These are phyloP conservation scores for Blumeria hordei DNA, from an alignment of 2,329 filamentous ascomycete genomes.

Conservation along the genomic window DNA sequence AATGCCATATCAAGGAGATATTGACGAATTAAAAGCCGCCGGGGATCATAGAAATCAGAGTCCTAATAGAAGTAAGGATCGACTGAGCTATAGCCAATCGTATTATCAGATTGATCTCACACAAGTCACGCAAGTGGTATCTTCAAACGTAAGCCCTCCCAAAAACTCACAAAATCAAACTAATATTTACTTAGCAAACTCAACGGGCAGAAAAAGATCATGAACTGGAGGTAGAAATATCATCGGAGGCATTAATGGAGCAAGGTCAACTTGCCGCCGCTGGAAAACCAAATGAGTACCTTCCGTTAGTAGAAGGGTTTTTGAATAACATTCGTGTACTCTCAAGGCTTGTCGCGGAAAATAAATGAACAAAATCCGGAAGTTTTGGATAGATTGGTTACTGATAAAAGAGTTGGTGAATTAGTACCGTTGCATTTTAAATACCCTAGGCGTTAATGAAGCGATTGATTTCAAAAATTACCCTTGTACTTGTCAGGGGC, in stretches of 20 bases:
- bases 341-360: constrained; percentile 4
- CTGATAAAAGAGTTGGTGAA: too few species aligned
- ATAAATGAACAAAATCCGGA: neutral
- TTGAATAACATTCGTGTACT: constrained; percentile 33
- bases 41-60: constrained; percentile 9
- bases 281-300: constrained; percentile 32
- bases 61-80: constrained; percentile 59
- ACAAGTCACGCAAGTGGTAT: constrained; percentile 65
- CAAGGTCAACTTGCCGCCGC: constrained; percentile 34
- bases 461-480: too few species aligned
- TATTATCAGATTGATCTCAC: constrained; percentile 82
- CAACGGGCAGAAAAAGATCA: constrained; percentile 35
- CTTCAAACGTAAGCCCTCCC: constrained; percentile 12
- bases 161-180: neutral
- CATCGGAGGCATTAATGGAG: constrained; percentile 35
- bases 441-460: too few species aligned
- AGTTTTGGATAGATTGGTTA: too few species aligned
- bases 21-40: constrained; percentile 25
- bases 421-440: too few species aligned
- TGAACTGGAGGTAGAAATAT: constrained; percentile 59
- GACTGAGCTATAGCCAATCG: constrained; percentile 72
- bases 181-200: constrained; percentile 6
- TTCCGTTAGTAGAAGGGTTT: constrained; percentile 45
- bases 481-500: too few species aligned
- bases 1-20: constrained; percentile 55